Conservation (phyloP, 1,284 basidiomycete genomes). For the Salmacisia buchloeana region DNA sequence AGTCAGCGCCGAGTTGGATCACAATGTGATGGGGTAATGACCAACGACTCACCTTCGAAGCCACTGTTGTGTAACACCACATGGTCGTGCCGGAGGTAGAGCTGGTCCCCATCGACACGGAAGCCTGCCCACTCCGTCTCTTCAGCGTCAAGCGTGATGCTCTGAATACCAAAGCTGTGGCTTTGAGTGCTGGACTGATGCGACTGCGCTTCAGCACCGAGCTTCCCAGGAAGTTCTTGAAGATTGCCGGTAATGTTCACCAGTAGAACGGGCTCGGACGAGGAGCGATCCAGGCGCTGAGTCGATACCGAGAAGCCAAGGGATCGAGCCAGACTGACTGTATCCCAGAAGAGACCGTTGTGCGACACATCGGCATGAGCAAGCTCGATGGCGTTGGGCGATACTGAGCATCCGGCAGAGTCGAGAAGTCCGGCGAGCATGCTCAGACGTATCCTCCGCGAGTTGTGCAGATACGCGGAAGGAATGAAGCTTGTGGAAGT, state of each 20-base stretch:
- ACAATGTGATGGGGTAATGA: constrained; percentile 18
- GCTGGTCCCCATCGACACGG: too few species aligned
- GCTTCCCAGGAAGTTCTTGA: too few species aligned
- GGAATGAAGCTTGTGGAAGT: not conserved
- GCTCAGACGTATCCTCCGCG: not conserved
- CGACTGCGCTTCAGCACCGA: too few species aligned
- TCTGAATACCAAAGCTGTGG: too few species aligned
- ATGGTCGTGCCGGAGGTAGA: too few species aligned
- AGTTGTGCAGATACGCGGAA: not conserved
- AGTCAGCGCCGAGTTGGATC: constrained; percentile 3
- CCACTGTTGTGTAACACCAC: not conserved
- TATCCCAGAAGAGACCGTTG: not conserved
- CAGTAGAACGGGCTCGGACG: too few species aligned
- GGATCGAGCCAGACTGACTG: not conserved
- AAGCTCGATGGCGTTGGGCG: not conserved
- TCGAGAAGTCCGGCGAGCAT: not conserved
- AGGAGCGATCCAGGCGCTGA: not conserved
- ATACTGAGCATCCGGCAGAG: not conserved
- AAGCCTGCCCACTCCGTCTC: too few species aligned
- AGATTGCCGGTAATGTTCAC: too few species aligned
- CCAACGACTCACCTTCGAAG: not conserved
- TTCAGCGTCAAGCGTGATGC: too few species aligned
- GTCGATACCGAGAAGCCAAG: not conserved
- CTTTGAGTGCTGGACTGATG: too few species aligned
- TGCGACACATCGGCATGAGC: not conserved